Base-by-base conservation (phyloP, 345 rosid genomes). In the Gossypium australe region DNA sequence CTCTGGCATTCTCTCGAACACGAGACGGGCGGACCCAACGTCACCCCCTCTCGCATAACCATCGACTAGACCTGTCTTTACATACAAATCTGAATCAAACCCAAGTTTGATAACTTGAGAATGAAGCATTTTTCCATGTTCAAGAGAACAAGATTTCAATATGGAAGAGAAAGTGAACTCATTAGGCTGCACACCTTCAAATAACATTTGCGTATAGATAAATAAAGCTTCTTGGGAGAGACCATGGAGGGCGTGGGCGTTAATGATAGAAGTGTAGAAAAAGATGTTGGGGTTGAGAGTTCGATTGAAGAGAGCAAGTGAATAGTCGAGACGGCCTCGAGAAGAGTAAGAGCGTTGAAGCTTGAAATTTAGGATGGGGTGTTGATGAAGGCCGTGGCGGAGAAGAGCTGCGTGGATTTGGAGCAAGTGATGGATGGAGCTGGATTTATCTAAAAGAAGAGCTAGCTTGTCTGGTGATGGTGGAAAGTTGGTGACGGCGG, bases 301-400 rank as follows among this genome's bases (percentile, higher is more conserved):
- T 56, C 82, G 82, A 68, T 87, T 70, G 78, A 94, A 90, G 22
- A 94, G 82, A 44, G 81, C 11, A 62, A 92, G 67, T 8, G 92
- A 86, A 77, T 75, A 77, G 78, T 74, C 81, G 47, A 88, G 85
- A 75, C 77, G 79, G 67, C 87, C 85, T 59, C 77, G 79, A 20
- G 90, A 87, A 76, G 97, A 88, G 84, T 90, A 94, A 43, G 97
- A 85, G 52, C 97, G 93, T 61, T 86, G 96, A 67, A 94, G 98
- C 85, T 89, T 89, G 83, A 94, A 90, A 76, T 80, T 89, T 65
- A 90, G 79, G 72, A 86, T 76, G 43, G 81, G 92, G 81, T 87
- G 78, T 41, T 65, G 71, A 79, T 80, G 82, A 78, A 94, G 83
- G 66, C 80, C 78, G 78, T 86, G 90, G 71, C 87, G 94, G 75